Percentiles rank a stretch among this genome's conserved stretches.
phyloP scores from a whole-genome alignment of 2,329 filamentous ascomycete genomes.

The Ceratocystis albifundus region DNA sequence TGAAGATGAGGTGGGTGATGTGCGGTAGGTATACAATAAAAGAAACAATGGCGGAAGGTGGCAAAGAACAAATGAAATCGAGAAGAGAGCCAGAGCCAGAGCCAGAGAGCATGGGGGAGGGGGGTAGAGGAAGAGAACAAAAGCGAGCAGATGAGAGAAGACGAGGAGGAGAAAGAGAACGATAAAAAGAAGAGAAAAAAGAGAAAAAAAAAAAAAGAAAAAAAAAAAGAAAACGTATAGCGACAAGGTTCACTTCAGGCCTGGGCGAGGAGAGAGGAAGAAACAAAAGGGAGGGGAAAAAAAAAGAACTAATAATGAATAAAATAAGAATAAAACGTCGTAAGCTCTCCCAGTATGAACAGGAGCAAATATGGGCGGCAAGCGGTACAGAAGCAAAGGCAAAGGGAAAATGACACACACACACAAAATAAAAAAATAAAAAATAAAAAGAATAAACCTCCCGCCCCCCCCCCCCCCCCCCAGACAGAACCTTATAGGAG shows the following conservation, averaged over 20 bases:
- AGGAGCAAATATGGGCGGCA: background rate
- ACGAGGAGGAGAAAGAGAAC: background rate
- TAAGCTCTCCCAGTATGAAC: background rate
- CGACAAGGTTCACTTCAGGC: background rate
- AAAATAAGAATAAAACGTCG: background rate
- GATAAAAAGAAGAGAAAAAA: too few species aligned
- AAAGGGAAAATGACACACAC: too few species aligned
- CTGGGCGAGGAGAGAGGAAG: background rate
- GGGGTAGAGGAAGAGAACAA: background rate
- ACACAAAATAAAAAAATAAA: background rate
- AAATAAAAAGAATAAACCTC: too few species aligned
- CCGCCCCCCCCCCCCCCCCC: too few species aligned
- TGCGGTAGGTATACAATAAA: constrained; percentile 20
- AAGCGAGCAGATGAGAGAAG: background rate
- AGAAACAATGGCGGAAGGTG: constrained; percentile 9
- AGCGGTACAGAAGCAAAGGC: background rate
- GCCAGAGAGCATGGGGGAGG: background rate
- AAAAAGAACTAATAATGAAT: background rate
- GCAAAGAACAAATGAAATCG: constrained; percentile 1
- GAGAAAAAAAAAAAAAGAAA: background rate
- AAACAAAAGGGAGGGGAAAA: background rate
- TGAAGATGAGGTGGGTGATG: constrained; percentile 19
- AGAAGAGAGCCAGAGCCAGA: background rate
- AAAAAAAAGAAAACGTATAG: background rate
- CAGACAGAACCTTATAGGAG: background rate